Evolutionary conservation across 2,329 filamentous ascomycete genomes (phyloP).

Genomic region (Juglanconis oblonga): DNA sequence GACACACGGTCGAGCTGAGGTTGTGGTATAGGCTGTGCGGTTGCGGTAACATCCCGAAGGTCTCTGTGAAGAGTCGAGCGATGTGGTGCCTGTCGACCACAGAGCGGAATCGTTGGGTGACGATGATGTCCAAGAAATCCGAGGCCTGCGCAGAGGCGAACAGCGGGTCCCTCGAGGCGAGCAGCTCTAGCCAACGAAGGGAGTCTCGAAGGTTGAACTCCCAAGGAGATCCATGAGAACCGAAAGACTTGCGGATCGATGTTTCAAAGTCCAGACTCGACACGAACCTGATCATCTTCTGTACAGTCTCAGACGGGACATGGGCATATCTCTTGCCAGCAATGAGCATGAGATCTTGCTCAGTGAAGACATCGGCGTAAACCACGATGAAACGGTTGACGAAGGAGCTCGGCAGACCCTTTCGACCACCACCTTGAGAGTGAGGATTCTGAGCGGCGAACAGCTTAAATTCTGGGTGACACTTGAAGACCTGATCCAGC

Average conservation of each 20-base stretch:
- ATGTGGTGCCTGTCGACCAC: slow-evolving; percentile 65
- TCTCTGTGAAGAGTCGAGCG: slow-evolving; percentile 60
- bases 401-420: slow-evolving; percentile 91
- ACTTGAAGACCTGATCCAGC: slow-evolving; percentile 87
- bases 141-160: slow-evolving; percentile 57
- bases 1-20: slow-evolving; percentile 61
- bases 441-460: slow-evolving; percentile 98
- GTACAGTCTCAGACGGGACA: slow-evolving; percentile 57
- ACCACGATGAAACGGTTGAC: slow-evolving; percentile 98
- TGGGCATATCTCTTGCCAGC: slow-evolving; percentile 73
- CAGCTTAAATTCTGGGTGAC: slow-evolving; percentile 85
- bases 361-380: slow-evolving; percentile 85
- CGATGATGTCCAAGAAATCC: slow-evolving; percentile 79
- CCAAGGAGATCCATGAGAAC: slow-evolving; percentile 75
- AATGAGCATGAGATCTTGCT: slow-evolving; percentile 78
- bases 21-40: slow-evolving; percentile 70
- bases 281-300: slow-evolving; percentile 75
- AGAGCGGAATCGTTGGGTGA: slow-evolving; percentile 83
- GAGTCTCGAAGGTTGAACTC: slow-evolving; percentile 94
- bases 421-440: slow-evolving; percentile 92
- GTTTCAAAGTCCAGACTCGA: slow-evolving; percentile 73
- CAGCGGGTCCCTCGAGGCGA: slow-evolving; percentile 58
- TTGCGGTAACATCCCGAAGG: slow-evolving; percentile 54
- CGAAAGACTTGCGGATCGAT: slow-evolving; percentile 55
- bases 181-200: slow-evolving; percentile 78